These are phyloP conservation scores for Camellia oleifera DNA, from an alignment of 179 eudicot genomes.

Conservation along the genomic window DNA sequence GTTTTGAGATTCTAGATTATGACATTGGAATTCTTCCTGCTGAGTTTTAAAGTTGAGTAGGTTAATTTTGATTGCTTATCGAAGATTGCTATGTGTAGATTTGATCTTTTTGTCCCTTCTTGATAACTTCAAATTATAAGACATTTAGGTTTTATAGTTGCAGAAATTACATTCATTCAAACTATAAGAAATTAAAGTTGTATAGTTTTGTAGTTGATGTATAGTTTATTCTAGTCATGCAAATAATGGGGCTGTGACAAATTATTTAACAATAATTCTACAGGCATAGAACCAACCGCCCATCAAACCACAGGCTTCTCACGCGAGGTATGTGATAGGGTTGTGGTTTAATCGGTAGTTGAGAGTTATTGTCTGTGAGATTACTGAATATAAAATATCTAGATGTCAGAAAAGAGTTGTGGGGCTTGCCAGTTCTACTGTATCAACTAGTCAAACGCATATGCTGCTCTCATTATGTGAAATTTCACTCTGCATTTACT, in stretches of 20 bases:
- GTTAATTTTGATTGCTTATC: background rate
- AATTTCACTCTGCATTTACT: too few species aligned
- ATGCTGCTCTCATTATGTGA: too few species aligned
- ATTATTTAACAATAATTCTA: background rate
- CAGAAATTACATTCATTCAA: background rate
- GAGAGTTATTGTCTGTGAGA: too few species aligned
- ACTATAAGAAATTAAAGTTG: background rate
- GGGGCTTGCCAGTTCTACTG: background rate
- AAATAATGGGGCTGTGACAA: background rate
- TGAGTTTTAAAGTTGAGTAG: background rate
- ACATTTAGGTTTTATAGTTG: background rate
- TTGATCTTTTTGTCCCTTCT: conserved; percentile 12
- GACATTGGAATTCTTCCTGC: background rate
- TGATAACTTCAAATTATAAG: background rate
- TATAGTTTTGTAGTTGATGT: background rate
- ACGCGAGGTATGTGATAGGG: too few species aligned
- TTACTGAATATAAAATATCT: background rate
- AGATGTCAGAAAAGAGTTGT: conserved; percentile 7
- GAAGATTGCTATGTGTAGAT: background rate
- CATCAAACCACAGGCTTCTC: too few species aligned
- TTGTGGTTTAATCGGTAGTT: too few species aligned
- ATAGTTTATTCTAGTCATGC: background rate
- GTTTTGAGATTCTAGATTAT: background rate
- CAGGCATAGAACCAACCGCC: too few species aligned
- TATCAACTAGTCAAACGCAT: too few species aligned